Evolutionary conservation across 2,329 filamentous ascomycete genomes (phyloP), one percentile per base, ranked within the genome.

Genomic region (Spiromastix sp.): DNA sequence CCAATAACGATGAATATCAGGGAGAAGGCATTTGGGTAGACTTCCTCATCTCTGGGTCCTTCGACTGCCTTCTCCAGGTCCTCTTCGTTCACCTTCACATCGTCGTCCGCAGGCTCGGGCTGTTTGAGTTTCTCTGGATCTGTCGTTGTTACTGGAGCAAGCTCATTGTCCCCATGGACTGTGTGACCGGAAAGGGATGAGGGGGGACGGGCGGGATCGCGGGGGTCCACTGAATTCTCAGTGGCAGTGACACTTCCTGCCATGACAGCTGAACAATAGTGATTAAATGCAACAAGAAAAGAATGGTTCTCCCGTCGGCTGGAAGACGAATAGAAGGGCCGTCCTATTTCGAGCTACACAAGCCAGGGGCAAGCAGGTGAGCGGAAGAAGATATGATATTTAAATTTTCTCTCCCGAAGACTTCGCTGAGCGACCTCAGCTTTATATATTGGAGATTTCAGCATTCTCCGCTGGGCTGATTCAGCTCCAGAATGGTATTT

Each of bases 1-100:
- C 38, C 39, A 7, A 43, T 17, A 27, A 43, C 26, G 18, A 43
- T 39, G 12, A 41, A 33, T 17, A 34, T 26, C 17, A 43, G 39
- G 12, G 36, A 27, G 15, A 32, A 18, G 4, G 39, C 32, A 6
- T 32, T 35, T 5, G 41, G 41, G 18, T 43, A 43, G n/a, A n/a
- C n/a, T n/a, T n/a, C n/a, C n/a, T n/a, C n/a, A n/a, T n/a, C n/a
- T n/a, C n/a, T n/a, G n/a, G n/a, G n/a, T n/a, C n/a, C n/a, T n/a
- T n/a, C n/a, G n/a, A n/a, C n/a, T n/a, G n/a, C n/a, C n/a, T n/a
- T n/a, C n/a, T n/a, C n/a, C n/a, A n/a, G n/a, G n/a, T n/a, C n/a
- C 27, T 16, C 13, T 21, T 36, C 34, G 18, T 20, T 27, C n/a
- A 19, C 34, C 20, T 42, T 19, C 9, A 13, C 11, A 21, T 41